These are phyloP conservation scores for Fusarium pseudonygamai DNA, from an alignment of 2,329 filamentous ascomycete species.

Conservation along the genomic window DNA sequence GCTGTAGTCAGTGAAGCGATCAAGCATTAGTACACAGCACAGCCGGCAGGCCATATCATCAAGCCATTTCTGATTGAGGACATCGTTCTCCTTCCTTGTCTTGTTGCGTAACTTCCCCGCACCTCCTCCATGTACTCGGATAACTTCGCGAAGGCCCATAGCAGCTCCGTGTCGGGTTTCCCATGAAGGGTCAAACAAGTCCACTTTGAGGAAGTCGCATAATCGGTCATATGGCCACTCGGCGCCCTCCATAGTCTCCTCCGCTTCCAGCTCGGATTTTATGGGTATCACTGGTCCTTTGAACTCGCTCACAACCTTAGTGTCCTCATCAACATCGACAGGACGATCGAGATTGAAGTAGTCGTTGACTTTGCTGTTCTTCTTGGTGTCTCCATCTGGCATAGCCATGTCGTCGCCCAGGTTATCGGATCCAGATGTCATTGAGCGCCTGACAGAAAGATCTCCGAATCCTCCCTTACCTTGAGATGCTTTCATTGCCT, in stretches of 20 bases:
- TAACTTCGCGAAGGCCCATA: constrained; percentile 90
- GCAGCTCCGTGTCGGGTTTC: constrained; percentile 96
- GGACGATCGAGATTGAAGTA: constrained; percentile 91
- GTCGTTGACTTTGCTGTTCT: constrained; percentile 75
- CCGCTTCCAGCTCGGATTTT: constrained; percentile 84
- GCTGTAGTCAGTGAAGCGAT: constrained; percentile 97
- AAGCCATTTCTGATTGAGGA: constrained; percentile 84
- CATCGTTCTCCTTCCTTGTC: constrained; percentile 77
- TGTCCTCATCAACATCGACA: constrained; percentile 83
- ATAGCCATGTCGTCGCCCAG: constrained; percentile 68
- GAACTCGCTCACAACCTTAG: constrained; percentile 93
- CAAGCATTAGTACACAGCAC: constrained; percentile 95
- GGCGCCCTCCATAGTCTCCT: constrained; percentile 77
- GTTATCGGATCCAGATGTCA: constrained; percentile 69
- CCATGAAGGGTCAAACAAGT: constrained; percentile 94
- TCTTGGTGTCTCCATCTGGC: constrained; percentile 62
- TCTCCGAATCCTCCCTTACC: constrained; percentile 93
- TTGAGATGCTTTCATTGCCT: constrained; percentile 83
- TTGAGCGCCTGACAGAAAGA: constrained; percentile 73
- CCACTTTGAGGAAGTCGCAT: constrained; percentile 92
- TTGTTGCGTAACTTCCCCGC: constrained; percentile 82
- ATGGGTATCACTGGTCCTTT: constrained; percentile 84
- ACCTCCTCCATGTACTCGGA: constrained; percentile 89
- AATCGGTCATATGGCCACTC: constrained; percentile 96
- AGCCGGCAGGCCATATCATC: constrained; percentile 95